A percentile compares a stretch with the other conserved stretches of the same genome.
Conservation (phyloP, 2,329 filamentous ascomycete species). For the Cryoendolithus antarcticus region DNA sequence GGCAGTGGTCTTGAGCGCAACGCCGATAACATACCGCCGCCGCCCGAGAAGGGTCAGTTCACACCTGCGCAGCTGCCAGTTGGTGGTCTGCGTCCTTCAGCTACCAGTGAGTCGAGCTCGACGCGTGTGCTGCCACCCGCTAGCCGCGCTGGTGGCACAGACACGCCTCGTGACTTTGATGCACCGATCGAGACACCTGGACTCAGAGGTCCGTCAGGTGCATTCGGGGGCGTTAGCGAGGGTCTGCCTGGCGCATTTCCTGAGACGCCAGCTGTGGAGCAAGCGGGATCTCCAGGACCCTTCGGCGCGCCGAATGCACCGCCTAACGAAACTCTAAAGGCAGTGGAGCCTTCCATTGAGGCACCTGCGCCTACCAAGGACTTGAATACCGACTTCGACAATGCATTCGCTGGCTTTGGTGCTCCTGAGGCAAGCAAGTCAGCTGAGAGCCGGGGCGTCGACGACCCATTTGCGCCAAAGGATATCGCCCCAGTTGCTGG, state of each 20-base stretch:
- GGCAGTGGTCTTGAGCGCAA: neutral
- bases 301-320: no score
- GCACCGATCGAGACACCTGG: slow-evolving; percentile 1
- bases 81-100: slow-evolving; percentile 39
- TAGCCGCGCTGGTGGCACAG: slow-evolving; percentile 18
- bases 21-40: slow-evolving; percentile 42
- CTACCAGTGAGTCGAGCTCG: slow-evolving; percentile 44
- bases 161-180: slow-evolving; percentile 13
- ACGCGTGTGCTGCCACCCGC: slow-evolving; percentile 20
- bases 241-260: slow-evolving; percentile 37
- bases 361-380: slow-evolving; percentile 42
- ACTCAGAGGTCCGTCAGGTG: neutral
- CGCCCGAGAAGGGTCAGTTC: slow-evolving; percentile 63
- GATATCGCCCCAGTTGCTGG: no score
- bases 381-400: slow-evolving; percentile 53
- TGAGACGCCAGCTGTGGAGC: no score
- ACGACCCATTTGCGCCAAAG: slow-evolving; percentile 28
- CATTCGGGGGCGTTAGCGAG: slow-evolving; percentile 7
- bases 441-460: slow-evolving; percentile 1
- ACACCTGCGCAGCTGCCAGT: slow-evolving; percentile 67
- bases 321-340: no score
- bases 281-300: no score
- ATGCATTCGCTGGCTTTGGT: slow-evolving; percentile 67
- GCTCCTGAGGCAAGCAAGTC: slow-evolving; percentile 13
- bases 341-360: no score